Conservation (phyloP, 1,284 basidiomycete species). For the Sporisorium exsertum region DNA sequence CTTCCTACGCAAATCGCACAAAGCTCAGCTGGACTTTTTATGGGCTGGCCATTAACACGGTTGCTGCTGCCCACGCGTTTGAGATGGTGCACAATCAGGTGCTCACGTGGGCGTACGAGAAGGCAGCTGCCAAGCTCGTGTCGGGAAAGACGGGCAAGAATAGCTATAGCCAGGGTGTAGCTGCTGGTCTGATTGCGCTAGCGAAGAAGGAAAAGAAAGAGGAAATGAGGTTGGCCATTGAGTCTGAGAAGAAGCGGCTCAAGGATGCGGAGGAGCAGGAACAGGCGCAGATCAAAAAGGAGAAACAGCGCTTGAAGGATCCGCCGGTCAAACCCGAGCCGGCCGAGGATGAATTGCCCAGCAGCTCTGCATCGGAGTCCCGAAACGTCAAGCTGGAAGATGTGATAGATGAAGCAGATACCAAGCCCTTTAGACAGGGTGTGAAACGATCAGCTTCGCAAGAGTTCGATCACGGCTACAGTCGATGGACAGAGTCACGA, state of each 20-base stretch:
- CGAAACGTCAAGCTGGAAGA: slow-evolving; percentile 52
- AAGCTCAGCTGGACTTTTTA: slow-evolving; percentile 55
- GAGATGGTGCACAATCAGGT: slow-evolving; percentile 61
- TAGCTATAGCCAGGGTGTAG: slow-evolving; percentile 47
- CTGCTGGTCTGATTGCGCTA: slow-evolving; percentile 38
- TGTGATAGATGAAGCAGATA: slow-evolving; percentile 25
- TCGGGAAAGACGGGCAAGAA: slow-evolving; percentile 47
- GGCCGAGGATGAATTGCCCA: background rate
- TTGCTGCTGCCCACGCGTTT: slow-evolving; percentile 54
- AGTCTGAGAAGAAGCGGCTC: slow-evolving; percentile 47
- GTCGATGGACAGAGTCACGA: slow-evolving; percentile 13
- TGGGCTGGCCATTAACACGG: slow-evolving; percentile 53
- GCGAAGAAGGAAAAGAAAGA: slow-evolving; percentile 56
- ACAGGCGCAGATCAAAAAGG: slow-evolving; percentile 17
- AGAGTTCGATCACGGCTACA: slow-evolving; percentile 6
- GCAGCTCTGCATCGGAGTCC: background rate
- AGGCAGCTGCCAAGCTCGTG: slow-evolving; percentile 13
- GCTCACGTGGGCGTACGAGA: slow-evolving; percentile 44
- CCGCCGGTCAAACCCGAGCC: slow-evolving; percentile 17
- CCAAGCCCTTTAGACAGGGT: slow-evolving; percentile 27
- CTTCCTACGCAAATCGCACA: slow-evolving; percentile 32
- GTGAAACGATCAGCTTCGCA: slow-evolving; percentile 28
- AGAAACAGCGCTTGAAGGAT: slow-evolving; percentile 26
- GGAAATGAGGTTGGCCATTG: slow-evolving; percentile 44
- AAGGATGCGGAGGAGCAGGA: slow-evolving; percentile 26